phyloP scores from a whole-genome alignment of 75 land plant species.

The Ceratopteris richardii region DNA sequence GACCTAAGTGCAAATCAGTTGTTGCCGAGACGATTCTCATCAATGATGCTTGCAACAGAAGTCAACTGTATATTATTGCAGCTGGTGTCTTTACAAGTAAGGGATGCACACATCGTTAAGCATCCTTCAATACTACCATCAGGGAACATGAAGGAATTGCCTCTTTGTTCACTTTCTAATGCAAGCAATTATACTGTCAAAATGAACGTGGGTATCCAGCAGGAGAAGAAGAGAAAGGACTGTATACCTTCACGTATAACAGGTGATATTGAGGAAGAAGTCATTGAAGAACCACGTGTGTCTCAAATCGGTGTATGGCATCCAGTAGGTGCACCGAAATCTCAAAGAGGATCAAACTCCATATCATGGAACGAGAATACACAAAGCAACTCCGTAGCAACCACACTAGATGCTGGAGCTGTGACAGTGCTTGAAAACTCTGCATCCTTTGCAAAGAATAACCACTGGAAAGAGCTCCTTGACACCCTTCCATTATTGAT shows the following conservation, averaged over 20 bases:
- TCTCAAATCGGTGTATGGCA: slow-evolving; percentile 95
- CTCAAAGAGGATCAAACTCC: slow-evolving; percentile 29
- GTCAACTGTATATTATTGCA: slow-evolving; percentile 77
- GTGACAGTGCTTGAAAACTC: background rate
- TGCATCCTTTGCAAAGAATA: background rate
- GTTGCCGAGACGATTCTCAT: slow-evolving; percentile 5
- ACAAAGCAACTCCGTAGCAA: background rate
- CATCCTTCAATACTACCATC: background rate
- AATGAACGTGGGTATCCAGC: background rate
- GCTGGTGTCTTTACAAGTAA: slow-evolving; percentile 26
- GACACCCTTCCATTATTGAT: slow-evolving; percentile 74
- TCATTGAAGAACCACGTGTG: slow-evolving; percentile 51
- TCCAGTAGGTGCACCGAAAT: slow-evolving; percentile 71
- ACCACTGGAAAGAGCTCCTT: slow-evolving; percentile 54
- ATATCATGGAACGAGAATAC: slow-evolving; percentile 26
- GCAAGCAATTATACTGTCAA: background rate
- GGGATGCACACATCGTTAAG: slow-evolving; percentile 6
- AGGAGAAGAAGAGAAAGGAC: slow-evolving; percentile 64
- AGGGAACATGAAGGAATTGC: background rate
- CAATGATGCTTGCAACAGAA: slow-evolving; percentile 66
- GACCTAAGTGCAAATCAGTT: too few relatives aligned
- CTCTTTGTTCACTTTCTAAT: background rate
- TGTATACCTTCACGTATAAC: slow-evolving; percentile 70
- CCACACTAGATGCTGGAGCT: slow-evolving; percentile 11
- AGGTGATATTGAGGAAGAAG: slow-evolving; percentile 74